Base-by-base conservation (phyloP, 257 asterid species). In the Cruciata laevipes region DNA sequence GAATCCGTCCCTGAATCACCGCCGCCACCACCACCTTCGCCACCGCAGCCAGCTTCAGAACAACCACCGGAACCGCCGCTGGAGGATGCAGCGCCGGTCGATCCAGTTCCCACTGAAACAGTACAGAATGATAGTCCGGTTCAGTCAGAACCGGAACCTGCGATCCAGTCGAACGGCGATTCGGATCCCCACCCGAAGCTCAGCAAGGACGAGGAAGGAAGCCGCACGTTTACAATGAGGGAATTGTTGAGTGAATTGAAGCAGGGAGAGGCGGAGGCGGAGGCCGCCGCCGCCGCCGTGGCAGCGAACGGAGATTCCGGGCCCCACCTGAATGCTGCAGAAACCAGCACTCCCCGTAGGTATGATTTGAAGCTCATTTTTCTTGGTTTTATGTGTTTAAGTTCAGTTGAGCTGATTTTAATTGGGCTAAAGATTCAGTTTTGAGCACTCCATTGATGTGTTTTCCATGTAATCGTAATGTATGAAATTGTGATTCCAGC, bases 181-280 rank as follows among this genome's bases (percentile, higher is more conserved):
- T 85, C 61, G 58, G 60, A 53, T 53, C 69, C 74, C 59, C 78
- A 73, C 58, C 73, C 86, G 69, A 82, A 81, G 82, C 77, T 81
- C 63, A 71, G 64, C 38, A 76, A 76, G 16, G 82, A 69, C 62
- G 88, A 72, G 60, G 89, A 88, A 69, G 97, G 92, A 33, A 88
- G 75, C 80, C 83, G 90, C 73, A 85, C 96, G 37, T 94, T 94
- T 71, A 94, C 97, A 47, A 90, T 94, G 99, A 80, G 97, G 70
- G 99, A 94, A 75, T 81, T 94, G 80, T 80, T 94, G 81, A 83
- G 80, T 76, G 96, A 90, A 68, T 81, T 90, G 93, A 90, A 88
- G 93, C 90, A 70, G 44, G 94, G 89, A 16, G 95, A 87, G 74
- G 74, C 75, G 20, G 55, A 14, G 55, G 55, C 51, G 2, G n/a